Conservation (phyloP, 2,329 filamentous ascomycete genomes). For the Elsinoe ampelina region DNA sequence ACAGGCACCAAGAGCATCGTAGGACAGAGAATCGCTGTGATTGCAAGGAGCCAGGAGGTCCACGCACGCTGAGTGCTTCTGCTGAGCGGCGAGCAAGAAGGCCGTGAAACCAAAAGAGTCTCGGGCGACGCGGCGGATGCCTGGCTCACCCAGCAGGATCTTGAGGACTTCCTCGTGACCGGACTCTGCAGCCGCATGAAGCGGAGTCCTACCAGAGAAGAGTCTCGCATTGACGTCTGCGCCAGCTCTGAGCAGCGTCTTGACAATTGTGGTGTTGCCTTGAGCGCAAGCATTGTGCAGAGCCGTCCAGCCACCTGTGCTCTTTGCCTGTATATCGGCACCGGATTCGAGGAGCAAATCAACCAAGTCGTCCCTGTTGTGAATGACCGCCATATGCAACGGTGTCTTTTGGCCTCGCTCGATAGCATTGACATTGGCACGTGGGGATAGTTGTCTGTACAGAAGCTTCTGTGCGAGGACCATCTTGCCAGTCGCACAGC, state of each 20-base stretch:
- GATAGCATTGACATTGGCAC: constrained; percentile 14
- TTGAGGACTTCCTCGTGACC: constrained; percentile 21
- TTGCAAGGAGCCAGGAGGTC: constrained; percentile 34
- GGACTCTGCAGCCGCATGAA: constrained; percentile 23
- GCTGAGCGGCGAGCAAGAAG: constrained; percentile 34
- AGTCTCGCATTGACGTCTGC: constrained; percentile 6
- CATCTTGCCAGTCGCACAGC: constrained; percentile 20
- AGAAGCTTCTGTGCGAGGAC: constrained; percentile 20
- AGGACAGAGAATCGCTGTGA: constrained; percentile 29
- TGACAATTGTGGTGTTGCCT: constrained; percentile 20
- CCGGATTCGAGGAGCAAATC: constrained; percentile 15
- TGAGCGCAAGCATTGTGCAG: constrained; percentile 20
- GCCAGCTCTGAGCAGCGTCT: constrained; percentile 18
- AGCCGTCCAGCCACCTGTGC: constrained; percentile 22
- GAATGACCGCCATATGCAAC: constrained; percentile 19
- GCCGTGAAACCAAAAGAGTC: constrained; percentile 38
- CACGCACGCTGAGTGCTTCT: constrained; percentile 32
- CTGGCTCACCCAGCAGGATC: constrained; percentile 18
- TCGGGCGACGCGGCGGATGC: constrained; percentile 30
- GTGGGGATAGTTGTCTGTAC: constrained; percentile 15
- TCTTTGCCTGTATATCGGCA: constrained; percentile 15
- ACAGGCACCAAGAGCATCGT: constrained; percentile 28
- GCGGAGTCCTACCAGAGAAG: constrained; percentile 17
- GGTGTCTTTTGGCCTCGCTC: constrained; percentile 15
- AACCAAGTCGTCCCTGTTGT: constrained; percentile 15